phyloP scores from a whole-genome alignment of 108 stramenopile genomes.

The Nannochloropsis salina region DNA sequence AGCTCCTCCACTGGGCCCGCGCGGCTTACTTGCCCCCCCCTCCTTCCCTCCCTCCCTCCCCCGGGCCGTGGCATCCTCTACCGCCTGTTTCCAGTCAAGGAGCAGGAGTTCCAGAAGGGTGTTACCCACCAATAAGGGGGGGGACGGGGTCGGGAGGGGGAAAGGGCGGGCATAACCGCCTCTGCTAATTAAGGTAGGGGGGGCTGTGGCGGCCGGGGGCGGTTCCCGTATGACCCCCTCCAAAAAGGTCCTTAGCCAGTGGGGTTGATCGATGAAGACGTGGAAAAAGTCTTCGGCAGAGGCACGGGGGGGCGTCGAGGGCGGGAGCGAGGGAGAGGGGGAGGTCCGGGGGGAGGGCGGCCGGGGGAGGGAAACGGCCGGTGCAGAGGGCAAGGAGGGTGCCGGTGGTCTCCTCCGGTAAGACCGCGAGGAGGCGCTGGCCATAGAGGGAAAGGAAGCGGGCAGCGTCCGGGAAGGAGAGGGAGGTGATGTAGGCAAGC shows the following conservation, averaged over 20 bases:
- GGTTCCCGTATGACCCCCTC: slow-evolving; percentile 33
- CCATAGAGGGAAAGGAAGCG: slow-evolving; percentile 34
- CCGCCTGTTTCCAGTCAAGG: slow-evolving; percentile 28
- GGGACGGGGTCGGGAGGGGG: not conserved
- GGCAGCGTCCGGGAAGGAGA: slow-evolving; percentile 13
- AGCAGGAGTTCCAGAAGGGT: slow-evolving; percentile 41
- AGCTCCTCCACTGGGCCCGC: not conserved
- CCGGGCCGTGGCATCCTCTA: not conserved
- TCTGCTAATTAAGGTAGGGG: not conserved
- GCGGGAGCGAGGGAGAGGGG: not conserved
- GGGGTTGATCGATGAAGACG: slow-evolving; percentile 44
- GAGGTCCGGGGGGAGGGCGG: no score
- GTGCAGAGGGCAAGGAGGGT: slow-evolving; percentile 52
- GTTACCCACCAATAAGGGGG: slow-evolving; percentile 28
- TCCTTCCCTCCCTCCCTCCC: slow-evolving; percentile 25
- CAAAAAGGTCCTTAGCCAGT: slow-evolving; percentile 34
- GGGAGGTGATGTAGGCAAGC: slow-evolving; percentile 35
- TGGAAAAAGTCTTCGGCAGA: slow-evolving; percentile 40
- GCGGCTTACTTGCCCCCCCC: not conserved
- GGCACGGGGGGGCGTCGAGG: not conserved
- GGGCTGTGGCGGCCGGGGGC: not conserved
- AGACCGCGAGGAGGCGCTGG: slow-evolving; percentile 30
- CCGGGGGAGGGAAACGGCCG: slow-evolving; percentile 22
- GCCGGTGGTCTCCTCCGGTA: slow-evolving; percentile 51
- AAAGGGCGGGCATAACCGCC: not conserved